Evolutionary conservation across 1,284 basidiomycete species (phyloP).

Genomic region (Tilletia indica): DNA sequence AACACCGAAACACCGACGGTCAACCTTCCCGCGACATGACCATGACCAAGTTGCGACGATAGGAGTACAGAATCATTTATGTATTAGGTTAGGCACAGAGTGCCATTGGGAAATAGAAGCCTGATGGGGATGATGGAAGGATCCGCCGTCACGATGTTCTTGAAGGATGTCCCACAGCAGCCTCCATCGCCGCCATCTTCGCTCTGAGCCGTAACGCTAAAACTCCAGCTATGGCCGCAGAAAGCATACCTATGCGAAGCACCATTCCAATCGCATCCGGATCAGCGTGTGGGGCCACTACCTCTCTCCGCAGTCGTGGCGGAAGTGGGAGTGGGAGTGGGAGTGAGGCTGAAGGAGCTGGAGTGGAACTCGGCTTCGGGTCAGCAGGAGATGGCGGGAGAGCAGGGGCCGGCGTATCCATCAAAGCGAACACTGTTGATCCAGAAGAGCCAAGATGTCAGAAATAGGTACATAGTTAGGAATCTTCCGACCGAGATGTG

Average conservation of each 20-base stretch:
- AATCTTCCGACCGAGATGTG: too few relatives aligned
- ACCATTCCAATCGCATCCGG: conserved; percentile 13
- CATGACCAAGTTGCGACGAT: too few relatives aligned
- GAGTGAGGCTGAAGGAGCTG: too few relatives aligned
- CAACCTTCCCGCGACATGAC: too few relatives aligned
- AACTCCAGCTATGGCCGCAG: conserved; percentile 2
- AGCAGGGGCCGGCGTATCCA: neutral
- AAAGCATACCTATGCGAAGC: conserved; percentile 4
- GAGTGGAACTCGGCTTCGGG: too few relatives aligned
- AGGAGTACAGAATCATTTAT: too few relatives aligned
- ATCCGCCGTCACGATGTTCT: too few relatives aligned
- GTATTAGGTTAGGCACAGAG: too few relatives aligned
- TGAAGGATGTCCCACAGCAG: too few relatives aligned
- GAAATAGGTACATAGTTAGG: neutral
- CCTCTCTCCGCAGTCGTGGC: neutral
- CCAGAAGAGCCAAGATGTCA: neutral
- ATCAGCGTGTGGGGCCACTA: neutral
- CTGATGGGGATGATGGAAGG: too few relatives aligned
- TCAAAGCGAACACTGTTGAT: neutral
- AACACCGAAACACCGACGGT: too few relatives aligned
- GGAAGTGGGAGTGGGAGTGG: neutral
- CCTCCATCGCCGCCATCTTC: neutral
- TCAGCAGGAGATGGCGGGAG: neutral
- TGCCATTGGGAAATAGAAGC: too few relatives aligned
- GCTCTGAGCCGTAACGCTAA: neutral